Conservation (phyloP, 805 yeast species). For the Hanseniaspora guilliermondii region DNA sequence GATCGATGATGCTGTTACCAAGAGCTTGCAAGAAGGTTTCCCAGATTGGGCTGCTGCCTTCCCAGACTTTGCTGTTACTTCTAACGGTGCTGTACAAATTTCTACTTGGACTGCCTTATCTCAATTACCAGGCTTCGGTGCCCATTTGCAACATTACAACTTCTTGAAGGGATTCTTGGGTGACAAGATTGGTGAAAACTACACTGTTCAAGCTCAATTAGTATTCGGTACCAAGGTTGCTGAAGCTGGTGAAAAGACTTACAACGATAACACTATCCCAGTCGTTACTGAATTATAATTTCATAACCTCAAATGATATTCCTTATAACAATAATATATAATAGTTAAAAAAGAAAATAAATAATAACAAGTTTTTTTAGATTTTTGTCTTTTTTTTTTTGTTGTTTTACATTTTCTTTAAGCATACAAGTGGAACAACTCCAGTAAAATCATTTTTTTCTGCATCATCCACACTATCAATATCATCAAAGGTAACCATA, state of each 20-base stretch:
- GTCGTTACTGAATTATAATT: conserved; percentile 19
- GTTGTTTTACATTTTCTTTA: conserved; percentile 14
- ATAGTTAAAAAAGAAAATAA: not conserved
- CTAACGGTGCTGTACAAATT: conserved; percentile 41
- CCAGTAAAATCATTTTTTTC: conserved; percentile 29
- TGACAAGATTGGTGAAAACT: conserved; percentile 31
- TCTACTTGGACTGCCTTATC: conserved; percentile 38
- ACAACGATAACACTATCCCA: conserved; percentile 33
- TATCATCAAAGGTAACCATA: conserved; percentile 19
- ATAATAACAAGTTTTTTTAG: not conserved
- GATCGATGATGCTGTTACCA: conserved; percentile 32
- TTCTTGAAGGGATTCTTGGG: conserved; percentile 32
- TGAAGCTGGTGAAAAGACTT: conserved; percentile 31
- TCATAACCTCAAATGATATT: not conserved
- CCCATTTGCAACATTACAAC: conserved; percentile 43
- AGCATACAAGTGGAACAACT: conserved; percentile 31
- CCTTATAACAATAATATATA: not conserved
- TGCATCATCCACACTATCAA: conserved; percentile 19
- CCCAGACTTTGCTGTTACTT: conserved; percentile 38
- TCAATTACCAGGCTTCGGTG: conserved; percentile 34
- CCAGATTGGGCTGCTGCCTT: conserved; percentile 34
- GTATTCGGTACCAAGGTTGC: conserved; percentile 37
- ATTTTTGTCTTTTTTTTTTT: not conserved
- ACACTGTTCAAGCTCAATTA: conserved; percentile 39
- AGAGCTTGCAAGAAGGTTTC: conserved; percentile 33